These are phyloP conservation scores for Paraconiothyrium brasiliense DNA, from an alignment of 2,329 filamentous ascomycete genomes.

Conservation along the genomic window DNA sequence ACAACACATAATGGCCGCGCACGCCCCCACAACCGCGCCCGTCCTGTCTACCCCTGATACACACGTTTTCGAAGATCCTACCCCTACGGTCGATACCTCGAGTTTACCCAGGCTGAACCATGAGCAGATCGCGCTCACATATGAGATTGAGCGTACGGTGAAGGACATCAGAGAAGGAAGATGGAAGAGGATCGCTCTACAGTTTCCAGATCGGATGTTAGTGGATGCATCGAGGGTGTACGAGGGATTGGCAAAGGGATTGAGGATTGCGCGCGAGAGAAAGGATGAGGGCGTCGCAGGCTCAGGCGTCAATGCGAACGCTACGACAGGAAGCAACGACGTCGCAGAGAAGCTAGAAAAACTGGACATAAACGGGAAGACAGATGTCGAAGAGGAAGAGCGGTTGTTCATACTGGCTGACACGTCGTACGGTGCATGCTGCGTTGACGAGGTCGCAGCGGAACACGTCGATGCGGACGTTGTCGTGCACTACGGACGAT, in stretches of 20 bases:
- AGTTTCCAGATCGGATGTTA: slow-evolving; percentile 95
- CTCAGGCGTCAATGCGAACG: slow-evolving; percentile 9
- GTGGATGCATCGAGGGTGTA: slow-evolving; percentile 84
- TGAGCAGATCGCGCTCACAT: slow-evolving; percentile 77
- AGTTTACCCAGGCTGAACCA: slow-evolving; percentile 60
- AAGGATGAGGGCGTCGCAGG: slow-evolving; percentile 18
- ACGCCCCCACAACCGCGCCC: slow-evolving; percentile 55
- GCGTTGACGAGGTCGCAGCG: slow-evolving; percentile 94
- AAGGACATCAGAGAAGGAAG: slow-evolving; percentile 75
- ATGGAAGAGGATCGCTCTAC: slow-evolving; percentile 84
- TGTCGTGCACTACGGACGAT: slow-evolving; percentile 91
- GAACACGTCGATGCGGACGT: slow-evolving; percentile 92
- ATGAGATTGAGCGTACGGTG: slow-evolving; percentile 85
- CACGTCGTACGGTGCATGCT: slow-evolving; percentile 96
- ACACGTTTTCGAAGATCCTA: slow-evolving; percentile 66
- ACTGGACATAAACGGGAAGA: slow-evolving; percentile 18
- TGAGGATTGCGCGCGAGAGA: slow-evolving; percentile 48
- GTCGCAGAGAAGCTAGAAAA: slow-evolving; percentile 27
- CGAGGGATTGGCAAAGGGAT: slow-evolving; percentile 66
- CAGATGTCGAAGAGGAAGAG: slow-evolving; percentile 45
- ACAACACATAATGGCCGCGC: slow-evolving; percentile 35
- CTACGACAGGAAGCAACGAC: slow-evolving; percentile 23
- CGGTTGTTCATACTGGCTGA: slow-evolving; percentile 87
- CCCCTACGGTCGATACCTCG: slow-evolving; percentile 51
- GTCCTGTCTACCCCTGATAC: slow-evolving; percentile 71